Percentiles rank a stretch among this genome's conserved stretches.
phyloP scores from a whole-genome alignment of 2,329 filamentous ascomycete genomes.

The Raffaelea deltoideospora region DNA sequence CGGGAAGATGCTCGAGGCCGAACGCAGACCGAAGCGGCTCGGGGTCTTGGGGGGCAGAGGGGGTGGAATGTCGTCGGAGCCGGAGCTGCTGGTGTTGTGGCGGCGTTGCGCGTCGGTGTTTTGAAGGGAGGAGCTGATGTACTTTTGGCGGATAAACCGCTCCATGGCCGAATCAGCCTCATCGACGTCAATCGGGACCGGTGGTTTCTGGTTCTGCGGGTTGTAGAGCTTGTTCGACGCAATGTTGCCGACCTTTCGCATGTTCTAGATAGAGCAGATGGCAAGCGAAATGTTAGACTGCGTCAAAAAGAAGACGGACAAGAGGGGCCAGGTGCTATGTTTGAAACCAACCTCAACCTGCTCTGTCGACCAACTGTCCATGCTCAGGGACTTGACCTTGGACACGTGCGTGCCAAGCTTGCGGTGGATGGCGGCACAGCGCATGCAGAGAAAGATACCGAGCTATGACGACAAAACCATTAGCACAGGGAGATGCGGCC shows the following conservation, averaged over 20 bases:
- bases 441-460: slow-evolving; percentile 94
- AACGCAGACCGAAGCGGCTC: slow-evolving; percentile 44
- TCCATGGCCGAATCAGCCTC: slow-evolving; percentile 93
- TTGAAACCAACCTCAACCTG: slow-evolving; percentile 70
- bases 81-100: slow-evolving; percentile 20
- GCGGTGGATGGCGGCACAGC: slow-evolving; percentile 86
- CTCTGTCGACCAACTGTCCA: slow-evolving; percentile 93
- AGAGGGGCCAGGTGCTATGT: neutral
- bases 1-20: slow-evolving; percentile 53
- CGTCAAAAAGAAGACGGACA: neutral
- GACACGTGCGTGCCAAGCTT: slow-evolving; percentile 96
- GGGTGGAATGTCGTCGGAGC: slow-evolving; percentile 44
- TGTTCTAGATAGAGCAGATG: slow-evolving; percentile 63
- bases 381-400: slow-evolving; percentile 96
- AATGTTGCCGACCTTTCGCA: slow-evolving; percentile 82
- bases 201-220: slow-evolving; percentile 64
- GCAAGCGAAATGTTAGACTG: too few species aligned
- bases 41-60: slow-evolving; percentile 49
- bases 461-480: slow-evolving; percentile 35
- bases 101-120: neutral
- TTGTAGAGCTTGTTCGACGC: slow-evolving; percentile 84
- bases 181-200: slow-evolving; percentile 79
- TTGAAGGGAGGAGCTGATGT: slow-evolving; percentile 43
- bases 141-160: slow-evolving; percentile 87
- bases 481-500: slow-evolving; percentile 1